Conservation (phyloP, 106 monocot genomes). For the Narthecium ossifragum region DNA sequence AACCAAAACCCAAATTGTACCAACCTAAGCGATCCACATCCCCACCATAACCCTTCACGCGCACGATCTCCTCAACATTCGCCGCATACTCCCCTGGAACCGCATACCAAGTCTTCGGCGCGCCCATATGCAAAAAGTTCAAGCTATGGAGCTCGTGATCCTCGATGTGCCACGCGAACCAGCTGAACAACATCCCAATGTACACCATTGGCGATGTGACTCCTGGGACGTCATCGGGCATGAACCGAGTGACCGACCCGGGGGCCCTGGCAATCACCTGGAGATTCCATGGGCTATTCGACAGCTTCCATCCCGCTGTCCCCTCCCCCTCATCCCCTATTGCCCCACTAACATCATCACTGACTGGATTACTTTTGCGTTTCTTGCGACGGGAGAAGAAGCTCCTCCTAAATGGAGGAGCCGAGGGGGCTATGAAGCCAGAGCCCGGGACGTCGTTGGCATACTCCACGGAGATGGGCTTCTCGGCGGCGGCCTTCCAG, state of each 20-base stretch:
- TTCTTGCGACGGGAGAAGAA: slow-evolving; percentile 16
- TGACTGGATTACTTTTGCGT: slow-evolving; percentile 18
- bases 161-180: slow-evolving; percentile 99
- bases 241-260: slow-evolving; percentile 83
- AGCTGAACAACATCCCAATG: slow-evolving; percentile 95
- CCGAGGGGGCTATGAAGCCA: slow-evolving; percentile 52
- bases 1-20: neutral
- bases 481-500: slow-evolving; percentile 70
- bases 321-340: slow-evolving; percentile 23
- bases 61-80: slow-evolving; percentile 63
- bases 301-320: slow-evolving; percentile 58
- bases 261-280: slow-evolving; percentile 83
- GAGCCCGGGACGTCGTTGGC: slow-evolving; percentile 98
- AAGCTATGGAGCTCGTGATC: slow-evolving; percentile 98
- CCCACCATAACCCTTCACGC: slow-evolving; percentile 69
- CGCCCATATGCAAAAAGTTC: slow-evolving; percentile 88
- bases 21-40: slow-evolving; percentile 69
- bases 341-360: no score
- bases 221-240: slow-evolving; percentile 95
- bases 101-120: slow-evolving; percentile 97
- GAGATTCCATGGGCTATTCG: slow-evolving; percentile 92
- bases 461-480: slow-evolving; percentile 85
- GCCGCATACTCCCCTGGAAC: slow-evolving; percentile 66
- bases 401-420: slow-evolving; percentile 1
- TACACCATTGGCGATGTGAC: slow-evolving; percentile 98